Evolutionary conservation across 2,329 filamentous ascomycete species (phyloP).

Genomic region (Pseudofabraea citricarpa): DNA sequence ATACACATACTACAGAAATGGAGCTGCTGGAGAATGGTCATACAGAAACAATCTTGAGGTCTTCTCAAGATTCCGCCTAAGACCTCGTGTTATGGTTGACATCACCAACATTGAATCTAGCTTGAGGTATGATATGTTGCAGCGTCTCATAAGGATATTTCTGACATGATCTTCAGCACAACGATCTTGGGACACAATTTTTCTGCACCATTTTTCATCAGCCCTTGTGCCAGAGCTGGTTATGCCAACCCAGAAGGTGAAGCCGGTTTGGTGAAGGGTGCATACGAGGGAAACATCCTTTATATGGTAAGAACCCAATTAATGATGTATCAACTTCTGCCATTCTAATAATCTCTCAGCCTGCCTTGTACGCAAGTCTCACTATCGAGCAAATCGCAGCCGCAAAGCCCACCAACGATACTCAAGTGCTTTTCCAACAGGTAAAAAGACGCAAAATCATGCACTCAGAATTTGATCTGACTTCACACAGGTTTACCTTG

Average conservation of each 20-base stretch:
- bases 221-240: constrained; percentile 27
- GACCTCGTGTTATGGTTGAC: constrained; percentile 44
- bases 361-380: constrained; percentile 3
- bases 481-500: constrained; percentile 12
- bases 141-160: not conserved
- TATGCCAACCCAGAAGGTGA: constrained; percentile 29
- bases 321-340: not conserved
- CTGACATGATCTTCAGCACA: not conserved
- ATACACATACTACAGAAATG: constrained; percentile 54
- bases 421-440: constrained; percentile 18
- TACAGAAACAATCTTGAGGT: constrained; percentile 54
- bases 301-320: constrained; percentile 6
- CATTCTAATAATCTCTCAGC: constrained; percentile 1
- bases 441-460: too few species aligned
- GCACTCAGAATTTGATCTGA: too few species aligned
- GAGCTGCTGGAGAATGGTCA: constrained; percentile 48
- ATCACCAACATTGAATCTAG: constrained; percentile 36
- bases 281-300: constrained; percentile 17
- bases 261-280: constrained; percentile 30
- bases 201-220: constrained; percentile 32
- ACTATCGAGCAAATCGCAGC: constrained; percentile 12
- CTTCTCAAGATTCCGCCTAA: constrained; percentile 42
- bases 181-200: constrained; percentile 30
- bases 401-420: constrained; percentile 1
- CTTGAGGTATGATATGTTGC: constrained; percentile 26